Conservation (phyloP, 1,139 yeast genomes). For the Protomyces inundatus region DNA sequence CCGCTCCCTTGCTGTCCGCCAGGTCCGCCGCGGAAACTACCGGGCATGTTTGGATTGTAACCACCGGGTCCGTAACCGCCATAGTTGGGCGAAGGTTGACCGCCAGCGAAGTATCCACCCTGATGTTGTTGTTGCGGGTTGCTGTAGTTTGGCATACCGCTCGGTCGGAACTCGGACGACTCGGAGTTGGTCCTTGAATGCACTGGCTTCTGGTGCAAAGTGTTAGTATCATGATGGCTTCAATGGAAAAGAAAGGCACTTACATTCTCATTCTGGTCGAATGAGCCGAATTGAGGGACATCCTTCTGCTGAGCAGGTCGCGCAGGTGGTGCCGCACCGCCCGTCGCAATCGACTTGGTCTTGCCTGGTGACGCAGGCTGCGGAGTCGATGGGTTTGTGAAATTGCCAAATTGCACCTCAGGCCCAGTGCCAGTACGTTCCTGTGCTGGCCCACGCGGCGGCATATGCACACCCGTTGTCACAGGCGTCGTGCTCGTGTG, state of each 20-base stretch:
- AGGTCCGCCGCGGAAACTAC: slow-evolving; percentile 4
- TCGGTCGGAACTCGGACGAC: slow-evolving; percentile 14
- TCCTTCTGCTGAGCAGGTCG: slow-evolving; percentile 2
- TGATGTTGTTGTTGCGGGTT: not conserved
- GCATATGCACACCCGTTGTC: slow-evolving; percentile 19
- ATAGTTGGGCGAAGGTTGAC: not conserved
- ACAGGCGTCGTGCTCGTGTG: not conserved
- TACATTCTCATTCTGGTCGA: slow-evolving; percentile 1
- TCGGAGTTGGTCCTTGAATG: slow-evolving; percentile 14
- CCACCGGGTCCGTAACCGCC: slow-evolving; percentile 6
- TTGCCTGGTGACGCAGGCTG: slow-evolving; percentile 2
- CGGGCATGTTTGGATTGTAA: slow-evolving; percentile 16
- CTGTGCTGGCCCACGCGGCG: slow-evolving; percentile 5
- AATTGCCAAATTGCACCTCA: slow-evolving; percentile 16
- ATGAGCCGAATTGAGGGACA: slow-evolving; percentile 20
- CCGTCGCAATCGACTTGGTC: slow-evolving; percentile 6
- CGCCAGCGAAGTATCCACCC: not conserved
- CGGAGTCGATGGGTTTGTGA: slow-evolving; percentile 2
- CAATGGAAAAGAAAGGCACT: not conserved
- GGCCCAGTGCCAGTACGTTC: not conserved
- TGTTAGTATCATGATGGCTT: not conserved
- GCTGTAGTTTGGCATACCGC: not conserved
- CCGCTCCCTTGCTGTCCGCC: too few relatives aligned
- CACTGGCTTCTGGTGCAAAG: not conserved
- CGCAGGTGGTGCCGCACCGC: slow-evolving; percentile 18